Conservation (phyloP, 1,284 basidiomycete genomes). For the Sporisorium graminicola region DNA sequence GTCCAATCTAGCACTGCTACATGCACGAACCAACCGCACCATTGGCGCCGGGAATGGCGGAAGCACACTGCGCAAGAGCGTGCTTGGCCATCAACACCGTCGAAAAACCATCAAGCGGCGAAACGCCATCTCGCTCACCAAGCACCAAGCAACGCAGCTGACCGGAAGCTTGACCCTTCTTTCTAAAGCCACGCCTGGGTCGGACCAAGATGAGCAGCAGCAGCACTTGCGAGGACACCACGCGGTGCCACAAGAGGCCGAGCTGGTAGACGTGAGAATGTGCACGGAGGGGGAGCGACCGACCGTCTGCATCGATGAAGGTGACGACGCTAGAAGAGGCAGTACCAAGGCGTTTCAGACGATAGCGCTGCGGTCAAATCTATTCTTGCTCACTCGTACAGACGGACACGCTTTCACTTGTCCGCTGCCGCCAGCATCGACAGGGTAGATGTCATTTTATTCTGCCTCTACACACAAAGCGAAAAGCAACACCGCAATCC, state of each 20-base stretch:
- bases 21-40: neutral
- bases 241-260: neutral
- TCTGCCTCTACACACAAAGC: too few species aligned
- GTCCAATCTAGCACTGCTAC: neutral
- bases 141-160: neutral
- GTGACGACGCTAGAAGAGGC: neutral
- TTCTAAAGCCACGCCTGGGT: neutral
- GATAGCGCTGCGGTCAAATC: conserved; percentile 7
- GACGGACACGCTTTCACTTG: conserved; percentile 21
- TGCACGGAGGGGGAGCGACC: neutral
- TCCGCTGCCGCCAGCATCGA: neutral
- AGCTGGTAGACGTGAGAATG: neutral
- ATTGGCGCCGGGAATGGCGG: too few species aligned
- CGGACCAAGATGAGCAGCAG: neutral
- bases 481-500: too few species aligned
- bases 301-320: too few species aligned
- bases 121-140: conserved; percentile 13
- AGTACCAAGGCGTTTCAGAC: neutral
- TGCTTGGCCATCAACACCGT: neutral
- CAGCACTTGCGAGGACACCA: neutral
- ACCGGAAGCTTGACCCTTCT: neutral
- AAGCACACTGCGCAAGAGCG: neutral
- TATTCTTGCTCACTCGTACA: conserved; percentile 16
- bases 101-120: neutral
- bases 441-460: neutral